Base-by-base conservation (phyloP, 805 yeast genomes). In the Candida quercuum region DNA sequence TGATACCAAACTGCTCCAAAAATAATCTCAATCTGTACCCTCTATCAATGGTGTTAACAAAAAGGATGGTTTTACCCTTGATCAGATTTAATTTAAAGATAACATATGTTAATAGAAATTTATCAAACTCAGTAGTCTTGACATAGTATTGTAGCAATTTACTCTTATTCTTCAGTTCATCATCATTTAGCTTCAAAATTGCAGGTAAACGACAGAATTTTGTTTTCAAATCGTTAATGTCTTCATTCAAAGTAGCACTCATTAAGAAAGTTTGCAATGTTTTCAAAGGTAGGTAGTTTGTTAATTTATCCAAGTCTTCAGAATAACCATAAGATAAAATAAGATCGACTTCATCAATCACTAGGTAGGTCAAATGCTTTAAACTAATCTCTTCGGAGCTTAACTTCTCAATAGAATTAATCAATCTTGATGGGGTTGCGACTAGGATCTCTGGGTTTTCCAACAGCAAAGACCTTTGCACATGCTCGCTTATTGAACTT, bases 221-320 rank as follows among this genome's bases (percentile, higher is more conserved):
- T 35, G 66, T 60, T 60, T 91, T 91, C 50, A 93, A 63, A 32
- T 73, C 76, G 42, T 85, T 78, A 45, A 91, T 76, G 45, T 91
- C 97, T 31, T 86, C 95, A 54, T 79, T 85, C 41, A 93, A 66
- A 4, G 99, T 93, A 3, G 99, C 99, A 61, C 95, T 85, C 98
- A 93, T 93, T 48, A 93, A 66, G 62, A 87, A 93, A 3, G 93
- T 81, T 64, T 93, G 99, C 48, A 86, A 66, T 41, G 74, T 77
- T 45, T 83, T 82, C 42, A 80, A 64, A n/a, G 88, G 87, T 45
- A 89, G 63, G 44, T 62, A 73, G 19, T 71, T 67, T 8, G 83
- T 71, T 45, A 93, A 72, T 50, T 72, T 74, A 29, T 74, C 66
- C 45, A 91, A 68, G 61, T 93, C 99, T 8, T 86, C 95, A 47